Evolutionary conservation across 495 filamentous ascomycete species (phyloP).

Genomic region (Lindgomyces ingoldianus): DNA sequence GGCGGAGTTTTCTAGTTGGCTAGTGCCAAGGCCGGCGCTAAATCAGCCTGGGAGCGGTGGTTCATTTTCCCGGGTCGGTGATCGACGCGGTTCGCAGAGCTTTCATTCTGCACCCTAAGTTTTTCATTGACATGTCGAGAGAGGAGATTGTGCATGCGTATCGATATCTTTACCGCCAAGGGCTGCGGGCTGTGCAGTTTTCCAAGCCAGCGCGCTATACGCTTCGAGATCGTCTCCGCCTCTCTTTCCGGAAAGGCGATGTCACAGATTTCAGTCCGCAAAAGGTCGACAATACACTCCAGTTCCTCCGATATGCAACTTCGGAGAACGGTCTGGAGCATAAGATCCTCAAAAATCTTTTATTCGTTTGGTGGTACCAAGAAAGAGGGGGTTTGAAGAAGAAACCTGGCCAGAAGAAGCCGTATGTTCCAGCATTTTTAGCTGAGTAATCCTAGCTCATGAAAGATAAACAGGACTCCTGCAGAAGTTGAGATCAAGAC

Average conservation of each 20-base stretch:
- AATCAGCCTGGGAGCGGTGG: too few species aligned
- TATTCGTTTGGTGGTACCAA: conserved; percentile 60
- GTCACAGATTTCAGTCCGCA: conserved; percentile 57
- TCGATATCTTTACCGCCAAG: conserved; percentile 71
- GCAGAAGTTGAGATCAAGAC: conserved; percentile 17
- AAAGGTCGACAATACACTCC: conserved; percentile 70
- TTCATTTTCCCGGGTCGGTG: too few species aligned
- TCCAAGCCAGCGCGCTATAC: conserved; percentile 73
- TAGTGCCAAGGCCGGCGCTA: background rate
- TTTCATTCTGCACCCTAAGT: too few species aligned
- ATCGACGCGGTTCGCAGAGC: too few species aligned
- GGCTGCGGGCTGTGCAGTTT: conserved; percentile 77
- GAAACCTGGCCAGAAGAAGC: background rate
- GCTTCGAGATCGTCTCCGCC: conserved; percentile 63
- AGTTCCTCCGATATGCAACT: conserved; percentile 73
- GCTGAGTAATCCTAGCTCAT: background rate
- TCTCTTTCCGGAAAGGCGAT: conserved; percentile 65
- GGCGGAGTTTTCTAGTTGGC: background rate
- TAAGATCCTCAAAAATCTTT: conserved; percentile 72
- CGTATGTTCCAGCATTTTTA: background rate
- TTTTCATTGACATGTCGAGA: conserved; percentile 23
- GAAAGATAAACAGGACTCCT: conserved; percentile 9
- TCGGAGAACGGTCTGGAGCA: conserved; percentile 72
- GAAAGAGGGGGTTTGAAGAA: conserved; percentile 7
- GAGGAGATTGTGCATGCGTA: conserved; percentile 73